Evolutionary conservation across 768 basidiomycete genomes (phyloP).

Genomic region (Trametes elegans): DNA sequence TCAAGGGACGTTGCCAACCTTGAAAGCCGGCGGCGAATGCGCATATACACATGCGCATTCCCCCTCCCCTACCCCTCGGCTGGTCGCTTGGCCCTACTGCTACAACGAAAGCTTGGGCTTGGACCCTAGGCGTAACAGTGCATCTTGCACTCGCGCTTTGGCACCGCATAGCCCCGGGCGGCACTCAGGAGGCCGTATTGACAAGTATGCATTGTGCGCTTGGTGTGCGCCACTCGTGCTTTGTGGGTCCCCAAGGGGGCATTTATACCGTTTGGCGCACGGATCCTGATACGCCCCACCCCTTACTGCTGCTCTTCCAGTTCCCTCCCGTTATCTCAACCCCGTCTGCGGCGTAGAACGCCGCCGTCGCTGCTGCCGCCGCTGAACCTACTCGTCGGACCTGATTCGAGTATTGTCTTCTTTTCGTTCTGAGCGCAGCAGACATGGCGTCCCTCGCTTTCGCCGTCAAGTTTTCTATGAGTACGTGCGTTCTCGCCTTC

Average conservation of each 20-base stretch:
- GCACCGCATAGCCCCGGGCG: background rate
- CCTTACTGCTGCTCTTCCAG: background rate
- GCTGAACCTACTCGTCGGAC: background rate
- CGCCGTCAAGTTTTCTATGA: constrained; percentile 14
- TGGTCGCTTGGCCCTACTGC: too few species aligned
- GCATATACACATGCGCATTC: too few species aligned
- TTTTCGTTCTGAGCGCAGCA: background rate
- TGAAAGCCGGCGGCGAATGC: too few species aligned
- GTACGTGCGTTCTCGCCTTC: background rate
- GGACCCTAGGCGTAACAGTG: too few species aligned
- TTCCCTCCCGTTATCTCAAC: too few species aligned
- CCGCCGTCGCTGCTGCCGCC: background rate
- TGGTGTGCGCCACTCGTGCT: constrained; percentile 3
- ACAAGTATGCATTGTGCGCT: constrained; percentile 7
- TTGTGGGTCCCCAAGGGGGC: background rate
- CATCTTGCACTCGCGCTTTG: background rate
- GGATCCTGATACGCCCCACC: background rate
- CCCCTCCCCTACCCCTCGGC: too few species aligned
- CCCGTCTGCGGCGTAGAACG: constrained; percentile 13
- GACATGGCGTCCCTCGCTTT: constrained; percentile 13
- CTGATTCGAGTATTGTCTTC: background rate
- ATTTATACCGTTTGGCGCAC: background rate
- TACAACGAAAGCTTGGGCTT: too few species aligned
- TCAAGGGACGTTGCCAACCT: too few species aligned
- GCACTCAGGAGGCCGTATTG: background rate